Evolutionary conservation across 495 filamentous ascomycete species (phyloP).

Genomic region (Bacidia gigantensis): DNA sequence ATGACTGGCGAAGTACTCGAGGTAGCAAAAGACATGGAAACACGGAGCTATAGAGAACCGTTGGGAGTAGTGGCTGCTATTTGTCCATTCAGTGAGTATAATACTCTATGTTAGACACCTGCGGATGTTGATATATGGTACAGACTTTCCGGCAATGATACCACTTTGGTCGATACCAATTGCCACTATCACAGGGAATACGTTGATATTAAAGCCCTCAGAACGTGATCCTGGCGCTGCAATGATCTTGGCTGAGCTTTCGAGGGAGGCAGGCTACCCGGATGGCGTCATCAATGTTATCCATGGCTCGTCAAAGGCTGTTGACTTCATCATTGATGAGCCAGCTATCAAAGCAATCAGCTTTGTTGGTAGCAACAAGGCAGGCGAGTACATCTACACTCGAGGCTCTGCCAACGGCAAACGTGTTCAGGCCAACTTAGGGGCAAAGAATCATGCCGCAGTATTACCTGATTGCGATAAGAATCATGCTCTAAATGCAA

Average conservation of each 20-base stretch:
- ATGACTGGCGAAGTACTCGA: constrained; percentile 90
- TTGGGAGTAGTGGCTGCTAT: constrained; percentile 92
- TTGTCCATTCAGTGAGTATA: constrained; percentile 84
- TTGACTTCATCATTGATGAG: constrained; percentile 95
- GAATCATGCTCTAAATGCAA: constrained; percentile 90
- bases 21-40: constrained; percentile 99
- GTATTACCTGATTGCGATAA: constrained; percentile 95
- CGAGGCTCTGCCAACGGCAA: constrained; percentile 85
- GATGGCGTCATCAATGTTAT: constrained; percentile 89
- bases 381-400: constrained; percentile 91
- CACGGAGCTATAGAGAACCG: constrained; percentile 80
- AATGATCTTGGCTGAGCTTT: constrained; percentile 94
- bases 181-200: constrained; percentile 90
- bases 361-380: constrained; percentile 94
- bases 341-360: constrained; percentile 94
- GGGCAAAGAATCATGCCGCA: constrained; percentile 96
- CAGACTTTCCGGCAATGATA: constrained; percentile 99
- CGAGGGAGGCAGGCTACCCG: constrained; percentile 84
- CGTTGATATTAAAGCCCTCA: constrained; percentile 87
- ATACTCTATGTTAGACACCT: not conserved
- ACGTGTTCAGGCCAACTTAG: constrained; percentile 93
- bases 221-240: constrained; percentile 96
- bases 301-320: constrained; percentile 78
- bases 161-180: constrained; percentile 94
- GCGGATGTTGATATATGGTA: not conserved